These are phyloP conservation scores for Sphagnurus paluster DNA, from an alignment of 1,284 basidiomycete species.

Conservation along the genomic window DNA sequence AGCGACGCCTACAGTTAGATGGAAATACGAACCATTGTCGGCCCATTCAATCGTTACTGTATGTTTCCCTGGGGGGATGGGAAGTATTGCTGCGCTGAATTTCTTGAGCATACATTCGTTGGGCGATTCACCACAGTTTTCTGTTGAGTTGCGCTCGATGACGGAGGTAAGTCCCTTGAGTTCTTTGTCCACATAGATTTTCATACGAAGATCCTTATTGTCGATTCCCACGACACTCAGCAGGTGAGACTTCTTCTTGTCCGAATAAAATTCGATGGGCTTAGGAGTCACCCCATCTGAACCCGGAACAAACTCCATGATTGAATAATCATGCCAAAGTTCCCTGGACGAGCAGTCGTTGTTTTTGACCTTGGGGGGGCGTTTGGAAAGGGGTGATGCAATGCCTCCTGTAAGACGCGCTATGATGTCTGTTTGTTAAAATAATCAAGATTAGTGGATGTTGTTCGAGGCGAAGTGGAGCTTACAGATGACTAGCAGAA, in stretches of 20 bases:
- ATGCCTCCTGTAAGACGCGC: no score
- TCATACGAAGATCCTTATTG: conserved; percentile 20
- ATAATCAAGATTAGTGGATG: no score
- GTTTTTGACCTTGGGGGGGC: not conserved
- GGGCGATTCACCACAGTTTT: conserved; percentile 20
- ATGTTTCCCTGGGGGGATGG: conserved; percentile 22
- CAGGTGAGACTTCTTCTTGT: conserved; percentile 16
- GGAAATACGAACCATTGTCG: conserved; percentile 16
- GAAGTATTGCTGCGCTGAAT: conserved; percentile 19
- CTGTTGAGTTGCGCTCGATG: conserved; percentile 20
- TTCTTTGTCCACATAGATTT: conserved; percentile 19
- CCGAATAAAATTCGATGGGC: conserved; percentile 19
- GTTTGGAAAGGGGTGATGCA: no score
- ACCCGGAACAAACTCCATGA: conserved; percentile 16
- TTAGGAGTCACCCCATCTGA: conserved; percentile 15
- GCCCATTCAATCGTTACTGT: conserved; percentile 21
- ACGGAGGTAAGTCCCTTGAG: conserved; percentile 19
- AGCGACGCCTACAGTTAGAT: not conserved
- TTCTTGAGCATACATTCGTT: conserved; percentile 15
- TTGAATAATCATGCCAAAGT: conserved; percentile 15
- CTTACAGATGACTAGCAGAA: no score
- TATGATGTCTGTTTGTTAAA: no score
- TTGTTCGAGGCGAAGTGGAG: no score
- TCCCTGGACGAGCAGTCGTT: conserved; percentile 12
- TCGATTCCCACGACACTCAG: conserved; percentile 24